Conservation (phyloP, 805 yeast genomes). For the Ogataea ramenticola region DNA sequence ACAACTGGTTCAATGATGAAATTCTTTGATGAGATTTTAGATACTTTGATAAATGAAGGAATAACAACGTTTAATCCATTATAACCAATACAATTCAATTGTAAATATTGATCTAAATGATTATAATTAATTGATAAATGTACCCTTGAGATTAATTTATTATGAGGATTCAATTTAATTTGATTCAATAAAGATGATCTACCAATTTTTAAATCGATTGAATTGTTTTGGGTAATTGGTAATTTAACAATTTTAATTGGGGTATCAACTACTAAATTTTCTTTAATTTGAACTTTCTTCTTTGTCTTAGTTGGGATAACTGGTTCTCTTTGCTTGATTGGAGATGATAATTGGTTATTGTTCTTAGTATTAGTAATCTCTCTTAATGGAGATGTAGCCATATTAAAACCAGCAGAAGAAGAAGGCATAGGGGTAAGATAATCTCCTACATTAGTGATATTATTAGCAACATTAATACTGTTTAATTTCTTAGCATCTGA, state of each 20-base stretch:
- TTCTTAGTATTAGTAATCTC: background rate
- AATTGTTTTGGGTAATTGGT: background rate
- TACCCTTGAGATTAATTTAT: constrained; percentile 57
- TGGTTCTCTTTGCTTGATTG: background rate
- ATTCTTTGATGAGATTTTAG: constrained; percentile 18
- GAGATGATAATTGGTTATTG: background rate
- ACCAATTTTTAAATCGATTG: constrained; percentile 34
- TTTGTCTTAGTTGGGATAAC: background rate
- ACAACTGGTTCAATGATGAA: constrained; percentile 11
- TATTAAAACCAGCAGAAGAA: constrained; percentile 34
- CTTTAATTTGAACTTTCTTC: background rate
- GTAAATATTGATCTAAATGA: constrained; percentile 30
- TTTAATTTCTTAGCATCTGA: background rate
- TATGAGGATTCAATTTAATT: constrained; percentile 37
- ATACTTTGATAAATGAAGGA: constrained; percentile 37
- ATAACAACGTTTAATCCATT: constrained; percentile 70
- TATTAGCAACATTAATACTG: background rate
- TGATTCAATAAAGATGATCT: constrained; percentile 60
- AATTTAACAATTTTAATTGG: constrained; percentile 30
- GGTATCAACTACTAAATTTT: constrained; percentile 7
- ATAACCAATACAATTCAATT: constrained; percentile 67
- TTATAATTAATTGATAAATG: constrained; percentile 49
- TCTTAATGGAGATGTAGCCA: constrained; percentile 10
- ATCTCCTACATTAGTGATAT: background rate
- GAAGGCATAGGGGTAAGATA: constrained; percentile 76